Base-by-base conservation (phyloP, 106 monocot species). In the Allium cepa region DNA sequence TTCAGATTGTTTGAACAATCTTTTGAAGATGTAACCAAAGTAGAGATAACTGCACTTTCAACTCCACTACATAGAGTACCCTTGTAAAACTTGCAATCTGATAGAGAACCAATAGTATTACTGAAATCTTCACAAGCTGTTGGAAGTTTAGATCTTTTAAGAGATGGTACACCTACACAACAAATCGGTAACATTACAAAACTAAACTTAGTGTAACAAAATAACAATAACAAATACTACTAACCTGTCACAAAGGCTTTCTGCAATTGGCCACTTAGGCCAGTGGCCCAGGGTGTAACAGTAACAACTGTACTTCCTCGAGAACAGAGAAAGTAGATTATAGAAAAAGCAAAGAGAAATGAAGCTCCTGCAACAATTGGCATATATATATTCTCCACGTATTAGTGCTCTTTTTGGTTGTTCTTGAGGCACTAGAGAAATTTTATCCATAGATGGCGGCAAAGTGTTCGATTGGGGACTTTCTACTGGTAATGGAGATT, bases 101-200 rank as follows among this genome's bases (percentile, higher is more conserved):
- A n/a, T n/a, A n/a, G n/a, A n/a, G n/a, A n/a, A n/a, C n/a, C n/a
- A n/a, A n/a, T n/a, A n/a, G n/a, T 71, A 62, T 84, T 84, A 61
- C 80, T 77, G 62, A 84, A 84, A 49, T 60, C 70, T 70, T 84
- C 84, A 59, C 84, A 84, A 62, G 84, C 84, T 62, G 69, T 60
- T 57, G 77, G 71, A 3, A 84, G 61, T 59, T 84, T 80, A 65
- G 74, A 49, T 49, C 84, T 56, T 49, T 62, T 70, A 17, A 84
- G 73, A 3, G 77, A 47, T 0, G 80, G 84, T 16, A 80, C 80
- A 61, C 84, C 84, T 80, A 73, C n/a, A n/a, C n/a, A n/a, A n/a
- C n/a, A n/a, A n/a, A n/a, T n/a, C n/a, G n/a, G n/a, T n/a, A n/a
- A n/a, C n/a, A n/a, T n/a, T n/a, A n/a, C n/a, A n/a, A n/a, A n/a